These are phyloP conservation scores for Linnemannia elongata DNA, from an alignment of 192 early-diverging fungal species.

Conservation along the genomic window DNA sequence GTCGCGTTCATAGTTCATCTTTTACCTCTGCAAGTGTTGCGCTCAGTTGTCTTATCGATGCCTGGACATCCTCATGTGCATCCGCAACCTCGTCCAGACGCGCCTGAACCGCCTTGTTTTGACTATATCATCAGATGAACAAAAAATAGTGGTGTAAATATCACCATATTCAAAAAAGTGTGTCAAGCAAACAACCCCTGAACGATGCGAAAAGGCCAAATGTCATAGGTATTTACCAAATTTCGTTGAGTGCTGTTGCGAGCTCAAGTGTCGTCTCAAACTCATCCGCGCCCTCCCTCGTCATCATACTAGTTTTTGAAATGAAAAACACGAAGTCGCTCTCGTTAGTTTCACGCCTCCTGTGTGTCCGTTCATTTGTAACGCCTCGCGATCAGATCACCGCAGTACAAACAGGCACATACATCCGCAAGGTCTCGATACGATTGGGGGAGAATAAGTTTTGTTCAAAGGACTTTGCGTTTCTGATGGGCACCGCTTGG, in stretches of 20 bases:
- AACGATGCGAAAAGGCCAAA: too few relatives aligned
- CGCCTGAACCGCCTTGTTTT: slow-evolving; percentile 7
- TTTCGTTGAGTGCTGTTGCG: slow-evolving; percentile 41
- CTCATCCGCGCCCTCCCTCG: slow-evolving; percentile 36
- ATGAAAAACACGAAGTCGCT: background rate
- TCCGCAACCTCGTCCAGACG: slow-evolving; percentile 13
- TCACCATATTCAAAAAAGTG: background rate
- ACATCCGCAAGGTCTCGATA: slow-evolving; percentile 32
- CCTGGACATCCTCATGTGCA: slow-evolving; percentile 38
- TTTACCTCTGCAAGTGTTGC: slow-evolving; percentile 22
- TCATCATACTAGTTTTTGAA: slow-evolving; percentile 32
- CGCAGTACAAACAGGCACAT: background rate
- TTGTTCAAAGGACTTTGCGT: slow-evolving; percentile 41
- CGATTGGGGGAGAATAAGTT: slow-evolving; percentile 26
- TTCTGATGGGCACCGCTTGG: slow-evolving; percentile 41
- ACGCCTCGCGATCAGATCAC: background rate
- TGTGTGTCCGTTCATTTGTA: background rate
- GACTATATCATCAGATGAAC: slow-evolving; percentile 3
- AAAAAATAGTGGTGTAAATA: slow-evolving; percentile 4
- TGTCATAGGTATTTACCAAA: slow-evolving; percentile 20
- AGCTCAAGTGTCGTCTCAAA: slow-evolving; percentile 40
- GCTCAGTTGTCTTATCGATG: slow-evolving; percentile 12
- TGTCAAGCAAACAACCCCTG: too few relatives aligned
- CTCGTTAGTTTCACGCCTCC: background rate
- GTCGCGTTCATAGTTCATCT: background rate